Evolutionary conservation across 1,284 basidiomycete species (phyloP).

Genomic region (Microbotryum scabiosae): DNA sequence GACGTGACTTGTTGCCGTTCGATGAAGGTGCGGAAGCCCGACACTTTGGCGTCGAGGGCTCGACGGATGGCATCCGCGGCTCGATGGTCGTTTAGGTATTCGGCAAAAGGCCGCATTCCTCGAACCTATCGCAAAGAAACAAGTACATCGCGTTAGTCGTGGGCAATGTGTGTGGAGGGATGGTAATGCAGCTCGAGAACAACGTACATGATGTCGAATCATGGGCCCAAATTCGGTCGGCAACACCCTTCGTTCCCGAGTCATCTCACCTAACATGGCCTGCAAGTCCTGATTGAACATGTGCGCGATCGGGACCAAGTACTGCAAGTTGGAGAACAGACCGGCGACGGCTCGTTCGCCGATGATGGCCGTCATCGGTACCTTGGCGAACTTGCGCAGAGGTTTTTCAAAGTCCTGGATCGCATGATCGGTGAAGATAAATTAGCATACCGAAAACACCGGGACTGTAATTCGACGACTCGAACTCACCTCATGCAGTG

Average conservation of each 20-base stretch:
- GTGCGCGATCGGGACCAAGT: slow-evolving; percentile 20
- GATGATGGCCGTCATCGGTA: slow-evolving; percentile 21
- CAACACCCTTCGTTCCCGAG: slow-evolving; percentile 5
- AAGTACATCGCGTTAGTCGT: not conserved
- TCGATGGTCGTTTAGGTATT: slow-evolving; percentile 15
- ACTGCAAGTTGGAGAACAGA: slow-evolving; percentile 28
- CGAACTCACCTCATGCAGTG: slow-evolving; percentile 9
- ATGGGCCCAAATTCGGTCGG: slow-evolving; percentile 19
- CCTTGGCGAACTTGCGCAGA: slow-evolving; percentile 14
- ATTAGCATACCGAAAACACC: too few species aligned
- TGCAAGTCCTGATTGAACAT: slow-evolving; percentile 18
- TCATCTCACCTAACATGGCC: not conserved
- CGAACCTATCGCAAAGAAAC: slow-evolving; percentile 8
- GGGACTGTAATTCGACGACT: too few species aligned
- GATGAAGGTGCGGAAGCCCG: slow-evolving; percentile 21
- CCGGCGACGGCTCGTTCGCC: slow-evolving; percentile 11
- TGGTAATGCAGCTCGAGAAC: not conserved
- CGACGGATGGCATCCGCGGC: slow-evolving; percentile 13
- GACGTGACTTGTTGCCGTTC: slow-evolving; percentile 13
- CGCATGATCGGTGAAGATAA: not conserved
- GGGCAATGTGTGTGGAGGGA: not conserved
- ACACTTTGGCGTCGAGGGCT: slow-evolving; percentile 16
- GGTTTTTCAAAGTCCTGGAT: slow-evolving; percentile 20
- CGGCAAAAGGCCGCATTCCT: slow-evolving; percentile 20
- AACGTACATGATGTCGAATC: slow-evolving; percentile 21